Conservation (phyloP, 2,329 filamentous ascomycete species). For the Calycina herbarum region DNA sequence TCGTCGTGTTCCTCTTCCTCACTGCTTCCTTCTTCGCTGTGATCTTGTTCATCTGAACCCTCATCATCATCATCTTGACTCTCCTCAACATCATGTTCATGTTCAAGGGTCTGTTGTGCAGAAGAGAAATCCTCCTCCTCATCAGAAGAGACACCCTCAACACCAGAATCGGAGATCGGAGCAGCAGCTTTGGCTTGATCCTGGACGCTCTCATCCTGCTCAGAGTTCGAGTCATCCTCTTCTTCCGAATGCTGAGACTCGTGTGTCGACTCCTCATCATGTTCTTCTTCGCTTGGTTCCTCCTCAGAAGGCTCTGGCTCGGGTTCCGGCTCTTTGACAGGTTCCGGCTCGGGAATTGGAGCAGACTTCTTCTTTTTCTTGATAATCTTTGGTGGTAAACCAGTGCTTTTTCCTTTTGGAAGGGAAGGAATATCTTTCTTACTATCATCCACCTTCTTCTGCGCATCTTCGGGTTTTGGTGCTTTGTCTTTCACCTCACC, state of each 20-base stretch:
- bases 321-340: conserved; percentile 15
- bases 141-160: conserved; percentile 6
- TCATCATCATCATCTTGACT: conserved; percentile 12
- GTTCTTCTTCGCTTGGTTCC: neutral
- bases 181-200: neutral
- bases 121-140: conserved; percentile 12
- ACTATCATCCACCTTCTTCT: neutral
- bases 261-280: neutral
- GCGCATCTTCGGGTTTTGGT: conserved; percentile 4
- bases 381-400: conserved; percentile 11
- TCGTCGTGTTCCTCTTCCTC: conserved; percentile 11
- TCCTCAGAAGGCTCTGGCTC: conserved; percentile 7
- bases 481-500: neutral
- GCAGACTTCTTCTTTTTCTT: conserved; percentile 22
- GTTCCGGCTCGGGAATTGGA: conserved; percentile 23
- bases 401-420: neutral
- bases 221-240: conserved; percentile 5
- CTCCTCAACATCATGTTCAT: conserved; percentile 2
- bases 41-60: conserved; percentile 1
- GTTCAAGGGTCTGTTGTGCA: neutral
- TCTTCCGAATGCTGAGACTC: conserved; percentile 7
- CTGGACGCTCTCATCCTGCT: conserved; percentile 12
- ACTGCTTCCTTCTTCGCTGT: conserved; percentile 1
- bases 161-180: neutral
- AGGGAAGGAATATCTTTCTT: neutral